Evolutionary conservation across 169 alveolate genomes (phyloP), one percentile per base, ranked within the genome.

Genomic region (Cryptosporidium canis): DNA sequence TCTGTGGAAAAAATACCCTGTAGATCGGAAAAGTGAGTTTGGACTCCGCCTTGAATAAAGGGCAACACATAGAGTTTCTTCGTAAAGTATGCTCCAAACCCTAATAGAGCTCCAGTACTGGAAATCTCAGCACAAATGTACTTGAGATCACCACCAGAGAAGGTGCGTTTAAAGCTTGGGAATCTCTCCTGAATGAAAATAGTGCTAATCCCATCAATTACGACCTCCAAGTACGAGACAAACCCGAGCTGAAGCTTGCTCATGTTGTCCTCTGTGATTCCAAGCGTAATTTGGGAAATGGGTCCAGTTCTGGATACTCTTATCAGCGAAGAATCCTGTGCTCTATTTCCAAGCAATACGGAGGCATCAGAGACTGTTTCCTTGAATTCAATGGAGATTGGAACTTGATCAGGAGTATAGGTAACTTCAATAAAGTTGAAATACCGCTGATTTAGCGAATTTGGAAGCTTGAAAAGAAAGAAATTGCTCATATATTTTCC

Each of bases 81-180:
- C 8, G 66, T 24, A 58, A 77, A 77, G 45, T 43, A 77, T 16
- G 87, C 87, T 2, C 87, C 87, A 58, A 77, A 77, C 12, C 87
- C 87, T 41, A 77, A 18, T 11, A 77, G 63, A 14, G 53, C 27
- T 33, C 87, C 87, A 37, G 51, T 24, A 77, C 37, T 41, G 45
- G 87, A 77, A 31, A 77, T 35, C 29, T 77, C 87, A 55, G 72
- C 77, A 31, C 87, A 77, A 12, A 77, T 77, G 39, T 77, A 77
- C 58, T 77, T 77, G 63, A 77, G 71, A 6, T 45, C 29, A 24
- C 58, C 53, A 2, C 87, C 87, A 37, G 77, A 58, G 55, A 77
- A 77, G 12, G 87, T 77, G 55, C 72, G 33, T 58, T 77, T 58
- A 12, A 39, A 77, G 43, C 65, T 77, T 8, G 70, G 70, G 7